Evolutionary conservation across 805 yeast species (phyloP).

Genomic region (Saccharomyces kudriavzevii): DNA sequence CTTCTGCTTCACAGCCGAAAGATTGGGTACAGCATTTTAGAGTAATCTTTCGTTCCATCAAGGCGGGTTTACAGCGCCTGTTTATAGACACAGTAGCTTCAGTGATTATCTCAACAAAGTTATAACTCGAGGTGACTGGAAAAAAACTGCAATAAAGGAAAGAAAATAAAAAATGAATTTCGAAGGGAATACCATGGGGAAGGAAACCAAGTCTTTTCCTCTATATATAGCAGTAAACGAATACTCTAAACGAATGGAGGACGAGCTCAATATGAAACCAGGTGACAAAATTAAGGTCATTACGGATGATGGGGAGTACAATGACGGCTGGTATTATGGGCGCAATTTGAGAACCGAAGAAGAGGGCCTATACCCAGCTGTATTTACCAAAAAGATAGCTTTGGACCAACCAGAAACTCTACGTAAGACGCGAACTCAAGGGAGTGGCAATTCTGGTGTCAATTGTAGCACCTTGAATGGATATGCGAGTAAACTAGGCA

Average conservation of each 20-base stretch:
- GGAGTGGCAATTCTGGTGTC: background rate
- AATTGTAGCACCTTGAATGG: background rate
- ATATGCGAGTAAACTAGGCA: background rate
- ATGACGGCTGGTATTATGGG: constrained; percentile 97
- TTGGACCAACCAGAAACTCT: constrained; percentile 46
- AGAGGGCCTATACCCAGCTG: constrained; percentile 84
- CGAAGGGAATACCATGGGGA: background rate
- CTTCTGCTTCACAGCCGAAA: background rate
- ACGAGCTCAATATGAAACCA: constrained; percentile 68
- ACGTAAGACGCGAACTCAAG: constrained; percentile 31
- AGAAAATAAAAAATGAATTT: background rate
- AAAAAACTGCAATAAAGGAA: background rate
- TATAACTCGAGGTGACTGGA: background rate
- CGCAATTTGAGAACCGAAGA: constrained; percentile 58
- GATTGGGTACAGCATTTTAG: background rate
- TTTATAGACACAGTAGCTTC: background rate
- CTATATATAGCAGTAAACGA: constrained; percentile 63
- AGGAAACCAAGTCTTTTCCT: constrained; percentile 8
- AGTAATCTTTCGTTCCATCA: background rate
- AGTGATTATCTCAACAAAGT: background rate
- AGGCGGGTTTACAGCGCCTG: background rate
- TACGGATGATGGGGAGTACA: constrained; percentile 85
- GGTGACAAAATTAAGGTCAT: constrained; percentile 86
- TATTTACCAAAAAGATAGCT: constrained; percentile 62
- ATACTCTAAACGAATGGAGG: constrained; percentile 79